A percentile compares a stretch with the other conserved stretches of the same genome.
Conservation (phyloP, 2,329 filamentous ascomycete species). For the Colletotrichum sp. region DNA sequence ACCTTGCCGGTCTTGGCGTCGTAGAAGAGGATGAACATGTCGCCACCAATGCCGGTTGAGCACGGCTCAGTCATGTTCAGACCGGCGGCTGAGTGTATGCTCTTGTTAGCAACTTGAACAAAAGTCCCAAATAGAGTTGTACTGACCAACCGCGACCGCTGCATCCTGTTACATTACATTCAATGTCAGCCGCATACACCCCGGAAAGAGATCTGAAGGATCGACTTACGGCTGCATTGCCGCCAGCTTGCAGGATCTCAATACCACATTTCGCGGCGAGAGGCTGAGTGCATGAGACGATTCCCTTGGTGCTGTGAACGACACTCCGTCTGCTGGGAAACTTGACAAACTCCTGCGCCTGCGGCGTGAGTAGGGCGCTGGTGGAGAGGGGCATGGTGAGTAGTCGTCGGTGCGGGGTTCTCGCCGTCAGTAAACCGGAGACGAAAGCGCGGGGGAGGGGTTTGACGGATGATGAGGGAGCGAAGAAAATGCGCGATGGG, state of each 20-base stretch:
- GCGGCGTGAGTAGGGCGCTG: conserved; percentile 50
- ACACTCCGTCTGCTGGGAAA: conserved; percentile 87
- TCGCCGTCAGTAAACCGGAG: neutral
- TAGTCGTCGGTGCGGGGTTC: conserved; percentile 7
- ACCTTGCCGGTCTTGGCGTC: conserved; percentile 82
- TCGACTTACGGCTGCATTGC: conserved; percentile 84
- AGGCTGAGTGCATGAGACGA: conserved; percentile 89
- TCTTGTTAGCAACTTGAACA: neutral
- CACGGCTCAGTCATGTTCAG: conserved; percentile 93
- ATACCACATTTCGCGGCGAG: conserved; percentile 88
- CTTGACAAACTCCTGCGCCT: conserved; percentile 58
- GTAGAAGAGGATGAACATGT: conserved; percentile 96
- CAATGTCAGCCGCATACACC: conserved; percentile 5
- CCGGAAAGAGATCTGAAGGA: neutral
- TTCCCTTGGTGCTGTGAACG: conserved; percentile 90
- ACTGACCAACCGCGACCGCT: conserved; percentile 86
- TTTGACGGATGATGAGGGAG: neutral
- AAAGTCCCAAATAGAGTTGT: neutral
- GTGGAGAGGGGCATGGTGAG: conserved; percentile 52
- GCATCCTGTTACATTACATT: conserved; percentile 69
- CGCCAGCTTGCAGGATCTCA: conserved; percentile 82
- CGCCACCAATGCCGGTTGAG: conserved; percentile 93
- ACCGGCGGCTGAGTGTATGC: conserved; percentile 70
- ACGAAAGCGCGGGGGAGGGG: neutral
- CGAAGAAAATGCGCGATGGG: neutral